A percentile compares a stretch with the other conserved stretches of the same genome.
Evolutionary conservation across 441 rosid species (phyloP).

Genomic region (Adansonia gregorii): DNA sequence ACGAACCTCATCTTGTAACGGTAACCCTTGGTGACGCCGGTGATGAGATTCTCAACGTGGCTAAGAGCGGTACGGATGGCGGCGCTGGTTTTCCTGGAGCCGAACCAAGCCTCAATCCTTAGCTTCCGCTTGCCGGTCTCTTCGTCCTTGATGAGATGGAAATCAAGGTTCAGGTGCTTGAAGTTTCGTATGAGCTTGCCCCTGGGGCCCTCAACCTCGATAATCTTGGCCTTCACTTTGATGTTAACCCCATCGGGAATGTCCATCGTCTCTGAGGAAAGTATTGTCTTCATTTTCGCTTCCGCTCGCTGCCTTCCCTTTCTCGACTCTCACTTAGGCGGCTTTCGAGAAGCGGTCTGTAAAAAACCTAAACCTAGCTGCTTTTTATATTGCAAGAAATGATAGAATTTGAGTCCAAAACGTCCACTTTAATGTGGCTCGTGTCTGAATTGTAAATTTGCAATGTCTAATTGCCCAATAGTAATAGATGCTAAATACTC

Average conservation of each 20-base stretch:
- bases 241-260: slow-evolving; percentile 74
- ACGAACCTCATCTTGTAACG: slow-evolving; percentile 82
- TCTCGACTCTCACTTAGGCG: neutral
- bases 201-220: slow-evolving; percentile 78
- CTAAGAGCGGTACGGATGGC: slow-evolving; percentile 75
- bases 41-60: slow-evolving; percentile 64
- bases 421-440: no score
- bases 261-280: slow-evolving; percentile 78
- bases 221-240: slow-evolving; percentile 67
- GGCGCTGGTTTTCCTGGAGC: slow-evolving; percentile 70
- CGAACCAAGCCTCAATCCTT: slow-evolving; percentile 81
- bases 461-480: no score
- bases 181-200: slow-evolving; percentile 80
- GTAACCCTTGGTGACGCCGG: slow-evolving; percentile 74
- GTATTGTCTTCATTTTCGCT: slow-evolving; percentile 63
- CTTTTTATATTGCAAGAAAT: neutral
- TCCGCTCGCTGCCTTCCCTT: slow-evolving; percentile 11
- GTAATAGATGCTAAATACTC: no score
- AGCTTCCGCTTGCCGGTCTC: slow-evolving; percentile 62
- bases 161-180: slow-evolving; percentile 84
- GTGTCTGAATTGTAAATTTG: no score
- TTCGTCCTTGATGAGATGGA: slow-evolving; percentile 66
- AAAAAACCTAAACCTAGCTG: slow-evolving; percentile 28
- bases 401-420: neutral
- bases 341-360: neutral